Base-by-base conservation (phyloP, 202 grass and related monocot species). In the Miscanthus sacchariflorus region DNA sequence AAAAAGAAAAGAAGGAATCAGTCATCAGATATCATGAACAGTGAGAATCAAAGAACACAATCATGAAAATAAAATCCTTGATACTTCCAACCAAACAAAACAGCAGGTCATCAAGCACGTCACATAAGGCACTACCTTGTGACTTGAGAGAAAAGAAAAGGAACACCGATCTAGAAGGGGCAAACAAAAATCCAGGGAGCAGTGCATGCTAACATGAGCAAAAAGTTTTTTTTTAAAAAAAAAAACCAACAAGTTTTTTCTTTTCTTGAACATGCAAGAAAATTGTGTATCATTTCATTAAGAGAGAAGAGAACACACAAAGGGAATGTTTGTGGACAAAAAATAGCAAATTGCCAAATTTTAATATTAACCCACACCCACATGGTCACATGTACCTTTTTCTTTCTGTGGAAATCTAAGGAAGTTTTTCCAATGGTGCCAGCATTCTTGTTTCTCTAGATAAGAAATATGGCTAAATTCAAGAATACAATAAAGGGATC, bases 1-100 rank as follows among this genome's bases (percentile, higher is more conserved):
- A 7, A 82, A 81, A 27, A 65, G 1, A 27, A 87, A 79, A 77
- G 18, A 15, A 48, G 25, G 4, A 83, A 78, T 59, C 9, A 82
- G 72, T 21, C 30, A 80, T 52, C 14, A 72, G 14, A 17, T 71
- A 21, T 27, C 5, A 85, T 24, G 40, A 88, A 42, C 1, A 40
- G 11, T 12, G 11, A 23, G 13, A 38, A 8, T 19, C 0, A 4
- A 33, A 42, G 15, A 76, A 24, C 64, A 24, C 33, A 39, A 6
- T 1, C 27, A 50, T 40, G 25, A 12, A 40, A 48, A 27, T 39
- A 17, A 25, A 7, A 72, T 52, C 42, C 21, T 84, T 19, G 24
- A 56, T 21, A 82, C 59, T 69, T 25, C 21, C 5, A 73, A 72
- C 19, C 69, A 68, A 65, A 44, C 25, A 25, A 27, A 76, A 76